Base-by-base conservation (phyloP, 768 basidiomycete species). In the Lentinula boryana region DNA sequence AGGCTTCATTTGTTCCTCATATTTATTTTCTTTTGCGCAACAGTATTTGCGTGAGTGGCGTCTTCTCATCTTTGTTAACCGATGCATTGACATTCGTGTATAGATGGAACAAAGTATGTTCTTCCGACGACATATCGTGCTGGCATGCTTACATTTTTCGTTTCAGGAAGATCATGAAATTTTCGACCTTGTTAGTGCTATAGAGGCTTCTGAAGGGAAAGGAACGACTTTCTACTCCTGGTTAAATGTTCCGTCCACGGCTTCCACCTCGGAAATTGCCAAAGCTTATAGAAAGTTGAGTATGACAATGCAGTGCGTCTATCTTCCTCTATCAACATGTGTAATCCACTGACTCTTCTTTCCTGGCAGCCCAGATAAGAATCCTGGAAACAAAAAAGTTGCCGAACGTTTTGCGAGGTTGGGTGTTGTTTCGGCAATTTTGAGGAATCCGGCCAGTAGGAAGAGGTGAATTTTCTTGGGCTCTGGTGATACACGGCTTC, bases 211-310 rank as follows among this genome's bases (percentile, higher is more conserved):
- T 2, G 95, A 97, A 78, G 94, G 94, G 79, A 95, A 90, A 70
- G 93, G 89, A 35, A 93, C 89, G n/a, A 91, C 87, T 0, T 99
- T 98, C 76, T 99, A 99, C 76, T 92, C 93, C 10, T 96, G 90
- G 87, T 77, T 99, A 48, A 89, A 90, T 61, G 83, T 97, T 1
- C 76, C 91, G 2, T 73, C 86, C 4, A 85, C 86, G 0, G 95
- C 95, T 0, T 76, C 85, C 15, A 83, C 85, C 5, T 63, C 80
- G 31, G 92, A 96, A 63, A 93, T 98, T 65, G 83, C 82, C 54
- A 93, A 89, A 71, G 93, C 95, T 4, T 98, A 97, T 76, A 78
- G 95, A 66, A 97, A 88, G 74, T 87, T 92, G 75, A 95, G 93
- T 69, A 84, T 97, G 68, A 79, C 84, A 64, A 79, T 96, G 51